Base-by-base conservation (phyloP, 768 basidiomycete genomes). In the Panellus pusillus region DNA sequence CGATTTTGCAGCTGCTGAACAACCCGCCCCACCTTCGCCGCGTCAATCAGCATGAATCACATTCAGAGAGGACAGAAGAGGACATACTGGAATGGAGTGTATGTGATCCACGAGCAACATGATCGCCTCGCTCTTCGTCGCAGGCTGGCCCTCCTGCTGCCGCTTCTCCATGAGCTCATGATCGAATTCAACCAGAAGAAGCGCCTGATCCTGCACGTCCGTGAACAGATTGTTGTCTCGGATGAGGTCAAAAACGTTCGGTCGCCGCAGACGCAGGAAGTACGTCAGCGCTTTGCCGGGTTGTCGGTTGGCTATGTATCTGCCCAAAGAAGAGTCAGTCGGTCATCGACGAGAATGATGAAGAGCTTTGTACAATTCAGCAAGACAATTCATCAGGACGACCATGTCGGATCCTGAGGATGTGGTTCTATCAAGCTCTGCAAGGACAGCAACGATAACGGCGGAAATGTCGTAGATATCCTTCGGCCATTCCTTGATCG, bases 201-300 rank as follows among this genome's bases (percentile, higher is more conserved):
- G 74, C 15, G 91, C 93, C 70, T 97, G 94, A 64, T 98, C 94
- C 65, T 91, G 89, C 2, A 99, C 91, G 50, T 91, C 92, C 19
- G 94, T 91, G 69, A 97, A 99, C 6, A 99, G 74, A 63, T 96
- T 96, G 65, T 97, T 78, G 49, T 97, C 93, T 32, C 89, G 79
- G 62, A 99, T 97, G 51, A 99, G 85, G 55, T 94, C 88, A 68
- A 99, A 96, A 12, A 98, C 96, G 62, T 93, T 87, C 7, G 93
- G 84, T 45, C 87, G 79, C 8, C 94, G 84, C 14, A 98, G 77
- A 8, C 91, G 82, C 14, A 99, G 78, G 74, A 88, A 92, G 72
- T 83, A 98, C 0, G 91, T 91, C 0, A 99, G 74, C 0, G 97
- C 97, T 72, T 96, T 95, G 18, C 91, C 94, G 2, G 91, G 92